Percentiles rank a stretch among this genome's conserved stretches.
Evolutionary conservation across 768 basidiomycete genomes (phyloP).

Genomic region (Krasilnikovozyma curviuscula): DNA sequence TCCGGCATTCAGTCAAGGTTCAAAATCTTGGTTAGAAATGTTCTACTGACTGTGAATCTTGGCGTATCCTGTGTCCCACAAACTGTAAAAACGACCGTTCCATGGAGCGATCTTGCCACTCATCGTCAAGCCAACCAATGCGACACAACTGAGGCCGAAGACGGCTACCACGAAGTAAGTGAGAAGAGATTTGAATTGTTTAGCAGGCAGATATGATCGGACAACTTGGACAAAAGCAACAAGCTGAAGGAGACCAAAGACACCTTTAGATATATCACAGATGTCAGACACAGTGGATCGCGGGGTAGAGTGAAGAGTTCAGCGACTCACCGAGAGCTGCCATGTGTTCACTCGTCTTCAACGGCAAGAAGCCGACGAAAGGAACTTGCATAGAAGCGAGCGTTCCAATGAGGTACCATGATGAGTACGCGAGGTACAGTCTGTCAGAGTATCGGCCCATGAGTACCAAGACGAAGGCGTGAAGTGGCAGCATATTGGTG

Average conservation of each 20-base stretch:
- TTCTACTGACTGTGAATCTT: constrained; percentile 50
- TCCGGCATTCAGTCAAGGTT: neutral
- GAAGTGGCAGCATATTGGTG: constrained; percentile 98
- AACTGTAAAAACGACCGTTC: constrained; percentile 98
- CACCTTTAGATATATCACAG: constrained; percentile 52
- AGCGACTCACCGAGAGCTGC: constrained; percentile 59
- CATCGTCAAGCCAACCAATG: constrained; percentile 64
- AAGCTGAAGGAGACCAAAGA: constrained; percentile 90
- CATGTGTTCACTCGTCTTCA: constrained; percentile 96
- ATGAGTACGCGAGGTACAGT: constrained; percentile 84
- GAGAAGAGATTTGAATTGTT: constrained; percentile 75
- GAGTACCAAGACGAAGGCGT: constrained; percentile 77
- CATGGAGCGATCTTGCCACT: constrained; percentile 93
- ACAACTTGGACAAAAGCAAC: constrained; percentile 82
- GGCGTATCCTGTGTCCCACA: constrained; percentile 98
- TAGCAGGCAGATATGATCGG: constrained; percentile 67
- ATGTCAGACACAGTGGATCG: neutral
- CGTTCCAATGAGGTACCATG: constrained; percentile 96
- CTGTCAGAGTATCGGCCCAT: constrained; percentile 90
- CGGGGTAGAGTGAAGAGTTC: neutral
- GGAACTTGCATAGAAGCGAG: constrained; percentile 98
- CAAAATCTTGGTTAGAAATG: constrained; percentile 9
- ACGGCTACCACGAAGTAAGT: constrained; percentile 46
- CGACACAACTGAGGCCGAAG: constrained; percentile 51
- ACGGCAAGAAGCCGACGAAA: constrained; percentile 98